Percentiles rank a stretch among this genome's conserved stretches.
Evolutionary conservation across 306 rosid genomes (phyloP).

Genomic region (Cajanus cajan): DNA sequence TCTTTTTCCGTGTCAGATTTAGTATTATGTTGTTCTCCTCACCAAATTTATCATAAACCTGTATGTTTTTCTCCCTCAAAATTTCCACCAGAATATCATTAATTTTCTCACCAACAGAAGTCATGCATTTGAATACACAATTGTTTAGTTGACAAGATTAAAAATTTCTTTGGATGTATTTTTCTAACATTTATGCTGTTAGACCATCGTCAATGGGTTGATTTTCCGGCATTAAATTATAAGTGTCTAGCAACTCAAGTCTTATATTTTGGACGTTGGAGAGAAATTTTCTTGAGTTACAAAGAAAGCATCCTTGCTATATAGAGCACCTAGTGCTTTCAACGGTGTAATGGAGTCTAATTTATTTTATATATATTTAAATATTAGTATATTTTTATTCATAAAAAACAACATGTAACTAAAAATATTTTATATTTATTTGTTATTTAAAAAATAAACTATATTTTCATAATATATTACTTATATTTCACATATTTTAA

Average conservation of each 20-base stretch:
- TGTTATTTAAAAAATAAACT: not conserved
- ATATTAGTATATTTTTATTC: not conserved
- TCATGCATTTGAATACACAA: not conserved
- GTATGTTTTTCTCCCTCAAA: not conserved
- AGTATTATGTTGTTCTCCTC: not conserved
- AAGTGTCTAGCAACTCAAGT: not conserved
- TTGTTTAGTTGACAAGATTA: not conserved
- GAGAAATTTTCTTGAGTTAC: not conserved
- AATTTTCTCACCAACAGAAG: slow-evolving; percentile 1
- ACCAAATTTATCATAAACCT: not conserved
- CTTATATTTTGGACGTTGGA: not conserved
- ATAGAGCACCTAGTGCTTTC: not conserved
- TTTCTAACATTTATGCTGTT: not conserved
- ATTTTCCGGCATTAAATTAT: not conserved
- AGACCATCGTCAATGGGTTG: not conserved
- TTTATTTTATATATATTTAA: not conserved
- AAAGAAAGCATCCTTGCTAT: not conserved
- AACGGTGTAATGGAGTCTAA: not conserved
- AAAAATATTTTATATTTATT: not conserved
- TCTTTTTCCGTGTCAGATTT: slow-evolving; percentile 1
- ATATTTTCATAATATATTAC: not conserved
- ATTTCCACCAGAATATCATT: not conserved
- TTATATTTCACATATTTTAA: not conserved
- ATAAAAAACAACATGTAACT: not conserved
- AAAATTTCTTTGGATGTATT: not conserved